Conservation (phyloP, 2,329 filamentous ascomycete species). For the Didymellaceae sp. region DNA sequence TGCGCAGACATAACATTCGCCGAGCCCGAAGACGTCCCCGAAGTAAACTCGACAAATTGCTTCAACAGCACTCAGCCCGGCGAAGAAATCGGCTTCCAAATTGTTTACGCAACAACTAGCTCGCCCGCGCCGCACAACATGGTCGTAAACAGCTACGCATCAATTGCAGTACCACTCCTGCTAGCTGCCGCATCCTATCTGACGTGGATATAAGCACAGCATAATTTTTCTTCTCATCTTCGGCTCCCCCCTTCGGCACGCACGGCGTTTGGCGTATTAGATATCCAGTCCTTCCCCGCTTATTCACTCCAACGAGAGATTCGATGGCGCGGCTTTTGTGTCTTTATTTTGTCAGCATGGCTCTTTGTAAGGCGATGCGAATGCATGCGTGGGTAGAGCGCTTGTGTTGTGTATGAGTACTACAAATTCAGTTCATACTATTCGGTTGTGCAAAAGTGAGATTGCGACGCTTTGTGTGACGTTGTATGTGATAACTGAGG, state of each 20-base stretch:
- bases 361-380: neutral
- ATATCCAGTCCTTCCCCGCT: conserved; percentile 29
- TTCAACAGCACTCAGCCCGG: conserved; percentile 72
- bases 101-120: conserved; percentile 69
- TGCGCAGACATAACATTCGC: conserved; percentile 95
- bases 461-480: neutral
- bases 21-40: conserved; percentile 74
- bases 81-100: conserved; percentile 69
- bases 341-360: neutral
- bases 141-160: conserved; percentile 33
- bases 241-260: neutral
- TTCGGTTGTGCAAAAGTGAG: neutral
- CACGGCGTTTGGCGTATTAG: conserved; percentile 29
- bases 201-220: conserved; percentile 28
- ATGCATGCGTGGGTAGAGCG: conserved; percentile 6
- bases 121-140: conserved; percentile 38
- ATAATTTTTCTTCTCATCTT: conserved; percentile 4
- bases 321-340: neutral
- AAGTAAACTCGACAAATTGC: conserved; percentile 84
- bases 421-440: conserved; percentile 8
- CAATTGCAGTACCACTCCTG: conserved; percentile 38
- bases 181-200: conserved; percentile 36
- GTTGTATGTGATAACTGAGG: neutral
- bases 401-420: conserved; percentile 13
- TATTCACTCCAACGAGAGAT: conserved; percentile 6